Evolutionary conservation across 1,139 yeast species (phyloP).

Genomic region (Protomyces gravidus): DNA sequence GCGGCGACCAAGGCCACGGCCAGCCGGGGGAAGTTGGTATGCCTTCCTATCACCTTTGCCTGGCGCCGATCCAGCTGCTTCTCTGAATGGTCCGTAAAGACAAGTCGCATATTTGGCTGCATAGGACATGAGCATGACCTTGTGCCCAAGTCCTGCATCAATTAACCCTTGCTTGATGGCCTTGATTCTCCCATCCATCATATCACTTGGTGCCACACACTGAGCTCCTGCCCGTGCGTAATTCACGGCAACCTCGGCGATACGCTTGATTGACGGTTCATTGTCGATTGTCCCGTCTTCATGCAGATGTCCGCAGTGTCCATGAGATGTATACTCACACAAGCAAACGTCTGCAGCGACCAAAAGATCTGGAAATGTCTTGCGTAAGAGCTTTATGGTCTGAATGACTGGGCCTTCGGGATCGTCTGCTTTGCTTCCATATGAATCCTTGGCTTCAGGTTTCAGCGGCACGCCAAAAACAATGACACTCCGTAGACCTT

Average conservation of each 20-base stretch:
- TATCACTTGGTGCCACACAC: conserved; percentile 94
- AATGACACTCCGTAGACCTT: conserved; percentile 81
- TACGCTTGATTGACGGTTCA: conserved; percentile 67
- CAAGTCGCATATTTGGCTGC: conserved; percentile 91
- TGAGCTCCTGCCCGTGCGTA: conserved; percentile 73
- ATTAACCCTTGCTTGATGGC: conserved; percentile 85
- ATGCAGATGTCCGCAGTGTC: conserved; percentile 88
- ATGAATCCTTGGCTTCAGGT: conserved; percentile 67
- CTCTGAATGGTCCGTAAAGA: conserved; percentile 95
- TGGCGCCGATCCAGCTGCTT: conserved; percentile 92
- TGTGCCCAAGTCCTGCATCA: conserved; percentile 79
- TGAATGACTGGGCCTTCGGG: conserved; percentile 92
- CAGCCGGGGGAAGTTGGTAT: conserved; percentile 91
- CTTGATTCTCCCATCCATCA: conserved; percentile 91
- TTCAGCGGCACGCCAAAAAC: conserved; percentile 86
- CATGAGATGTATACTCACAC: conserved; percentile 94
- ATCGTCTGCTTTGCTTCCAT: conserved; percentile 91
- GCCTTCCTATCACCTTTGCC: conserved; percentile 86
- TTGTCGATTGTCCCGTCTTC: conserved; percentile 84
- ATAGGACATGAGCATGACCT: conserved; percentile 84
- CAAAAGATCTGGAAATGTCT: conserved; percentile 71
- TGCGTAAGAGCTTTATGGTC: conserved; percentile 61
- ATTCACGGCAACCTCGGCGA: conserved; percentile 92
- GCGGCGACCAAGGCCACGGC: conserved; percentile 88
- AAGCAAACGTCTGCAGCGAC: conserved; percentile 93